Evolutionary conservation across 2,329 filamentous ascomycete genomes (phyloP).

Genomic region (Cyclaneusma minus): DNA sequence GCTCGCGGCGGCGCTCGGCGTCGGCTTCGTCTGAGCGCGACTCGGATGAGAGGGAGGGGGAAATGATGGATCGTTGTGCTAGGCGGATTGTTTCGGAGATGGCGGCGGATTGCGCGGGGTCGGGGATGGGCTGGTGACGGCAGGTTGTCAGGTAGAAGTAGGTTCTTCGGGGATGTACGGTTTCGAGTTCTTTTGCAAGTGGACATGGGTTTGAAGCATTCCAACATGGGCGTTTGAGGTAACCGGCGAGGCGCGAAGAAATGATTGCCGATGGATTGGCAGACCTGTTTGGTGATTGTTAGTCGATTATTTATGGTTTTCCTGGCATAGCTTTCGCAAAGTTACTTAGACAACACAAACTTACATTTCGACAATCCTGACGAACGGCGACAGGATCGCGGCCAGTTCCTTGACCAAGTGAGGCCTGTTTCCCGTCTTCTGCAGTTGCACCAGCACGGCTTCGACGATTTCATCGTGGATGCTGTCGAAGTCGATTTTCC

Average conservation of each 20-base stretch:
- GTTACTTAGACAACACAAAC: no score
- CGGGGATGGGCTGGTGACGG: constrained; percentile 67
- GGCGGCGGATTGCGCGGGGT: constrained; percentile 36
- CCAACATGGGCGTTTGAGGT: constrained; percentile 77
- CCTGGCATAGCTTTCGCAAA: no score
- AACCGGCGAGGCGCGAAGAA: constrained; percentile 77
- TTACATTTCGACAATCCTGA: constrained; percentile 83
- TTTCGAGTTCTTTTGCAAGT: constrained; percentile 81
- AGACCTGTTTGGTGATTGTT: constrained; percentile 43
- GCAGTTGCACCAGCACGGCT: constrained; percentile 73
- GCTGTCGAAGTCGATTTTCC: constrained; percentile 60
- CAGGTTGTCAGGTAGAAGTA: constrained; percentile 94
- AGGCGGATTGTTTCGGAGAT: constrained; percentile 23
- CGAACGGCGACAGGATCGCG: constrained; percentile 56
- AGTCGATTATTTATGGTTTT: constrained; percentile 2
- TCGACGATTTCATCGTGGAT: constrained; percentile 95
- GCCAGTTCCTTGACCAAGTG: constrained; percentile 92
- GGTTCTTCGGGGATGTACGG: constrained; percentile 81
- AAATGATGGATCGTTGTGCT: constrained; percentile 49
- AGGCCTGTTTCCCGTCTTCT: constrained; percentile 80
- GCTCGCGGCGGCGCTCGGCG: constrained; percentile 45
- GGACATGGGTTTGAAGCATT: constrained; percentile 68
- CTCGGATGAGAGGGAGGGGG: constrained; percentile 65
- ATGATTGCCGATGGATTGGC: constrained; percentile 92
- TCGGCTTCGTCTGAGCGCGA: constrained; percentile 61